These are phyloP conservation scores for Phytopythium boreale DNA, from an alignment of 352 stramenopile genomes.

Conservation along the genomic window DNA sequence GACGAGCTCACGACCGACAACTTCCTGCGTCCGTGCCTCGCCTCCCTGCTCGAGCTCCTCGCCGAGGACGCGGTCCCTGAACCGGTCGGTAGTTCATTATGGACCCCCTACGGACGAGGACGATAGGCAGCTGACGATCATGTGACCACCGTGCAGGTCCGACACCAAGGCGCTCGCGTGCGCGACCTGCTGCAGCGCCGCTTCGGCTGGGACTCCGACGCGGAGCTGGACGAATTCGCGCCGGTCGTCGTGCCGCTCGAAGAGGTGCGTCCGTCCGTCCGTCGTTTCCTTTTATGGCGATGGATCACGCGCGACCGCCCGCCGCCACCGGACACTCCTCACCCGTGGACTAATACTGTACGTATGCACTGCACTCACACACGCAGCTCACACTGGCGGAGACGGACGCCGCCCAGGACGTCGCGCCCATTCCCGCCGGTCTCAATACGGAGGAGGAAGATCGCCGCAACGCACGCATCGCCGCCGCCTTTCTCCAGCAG, in stretches of 20 bases:
- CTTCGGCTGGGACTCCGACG: constrained; percentile 27
- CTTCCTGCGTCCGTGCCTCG: constrained; percentile 56
- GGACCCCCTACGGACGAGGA: background rate
- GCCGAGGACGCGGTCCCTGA: constrained; percentile 33
- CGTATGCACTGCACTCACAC: no score
- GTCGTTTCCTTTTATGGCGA: background rate
- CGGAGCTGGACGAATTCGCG: constrained; percentile 41
- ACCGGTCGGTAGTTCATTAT: constrained; percentile 21
- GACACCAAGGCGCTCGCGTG: constrained; percentile 22
- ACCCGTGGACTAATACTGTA: background rate
- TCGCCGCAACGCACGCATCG: constrained; percentile 24
- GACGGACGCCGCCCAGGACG: no score
- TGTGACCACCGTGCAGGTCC: constrained; percentile 22
- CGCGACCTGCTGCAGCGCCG: constrained; percentile 32
- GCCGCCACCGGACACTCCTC: no score
- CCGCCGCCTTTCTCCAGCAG: constrained; percentile 23
- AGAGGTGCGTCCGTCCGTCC: background rate
- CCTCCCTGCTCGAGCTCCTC: constrained; percentile 65
- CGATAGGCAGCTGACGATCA: background rate
- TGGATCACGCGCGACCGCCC: no score
- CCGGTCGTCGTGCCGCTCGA: constrained; percentile 33
- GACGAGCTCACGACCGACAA: constrained; percentile 58
- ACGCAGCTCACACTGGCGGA: background rate
- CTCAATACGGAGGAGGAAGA: no score
- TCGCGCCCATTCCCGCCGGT: background rate